phyloP scores from a whole-genome alignment of 805 yeast species.

The Barnettozyma wickerhamii region DNA sequence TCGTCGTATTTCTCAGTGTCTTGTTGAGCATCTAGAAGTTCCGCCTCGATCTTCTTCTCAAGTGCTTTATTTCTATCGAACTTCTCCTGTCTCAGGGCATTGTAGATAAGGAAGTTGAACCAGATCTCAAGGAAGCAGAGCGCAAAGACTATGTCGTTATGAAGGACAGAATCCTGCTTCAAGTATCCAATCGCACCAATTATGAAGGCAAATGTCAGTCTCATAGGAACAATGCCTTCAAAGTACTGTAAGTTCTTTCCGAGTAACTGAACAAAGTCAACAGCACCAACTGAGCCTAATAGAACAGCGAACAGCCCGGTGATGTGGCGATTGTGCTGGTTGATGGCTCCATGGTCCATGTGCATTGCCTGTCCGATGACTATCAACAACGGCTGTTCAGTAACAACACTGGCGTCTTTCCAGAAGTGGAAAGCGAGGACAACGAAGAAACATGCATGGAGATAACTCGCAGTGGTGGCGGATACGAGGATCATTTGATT shows the following conservation, averaged over 20 bases:
- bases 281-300: conserved; percentile 38
- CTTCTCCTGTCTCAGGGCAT: conserved; percentile 54
- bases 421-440: conserved; percentile 41
- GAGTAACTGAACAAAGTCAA: conserved; percentile 57
- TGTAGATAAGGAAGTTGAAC: conserved; percentile 60
- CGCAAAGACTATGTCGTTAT: conserved; percentile 58
- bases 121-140: conserved; percentile 61
- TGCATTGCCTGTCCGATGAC: conserved; percentile 59
- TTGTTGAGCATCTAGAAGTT: conserved; percentile 16
- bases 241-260: conserved; percentile 44
- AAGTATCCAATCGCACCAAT: conserved; percentile 47
- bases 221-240: conserved; percentile 54
- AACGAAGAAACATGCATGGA: conserved; percentile 42
- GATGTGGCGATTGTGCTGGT: conserved; percentile 24
- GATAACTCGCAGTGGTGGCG: conserved; percentile 42
- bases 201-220: conserved; percentile 46
- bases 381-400: conserved; percentile 43
- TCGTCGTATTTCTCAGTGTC: conserved; percentile 16
- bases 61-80: conserved; percentile 42
- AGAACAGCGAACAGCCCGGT: conserved; percentile 35
- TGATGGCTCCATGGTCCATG: conserved; percentile 39
- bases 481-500: conserved; percentile 46
- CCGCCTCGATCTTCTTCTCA: conserved; percentile 28
- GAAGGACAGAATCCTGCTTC: conserved; percentile 38
- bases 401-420: conserved; percentile 42